Evolutionary conservation across 2,329 filamentous ascomycete species (phyloP).

Genomic region (Orbilia blumenaviensis): DNA sequence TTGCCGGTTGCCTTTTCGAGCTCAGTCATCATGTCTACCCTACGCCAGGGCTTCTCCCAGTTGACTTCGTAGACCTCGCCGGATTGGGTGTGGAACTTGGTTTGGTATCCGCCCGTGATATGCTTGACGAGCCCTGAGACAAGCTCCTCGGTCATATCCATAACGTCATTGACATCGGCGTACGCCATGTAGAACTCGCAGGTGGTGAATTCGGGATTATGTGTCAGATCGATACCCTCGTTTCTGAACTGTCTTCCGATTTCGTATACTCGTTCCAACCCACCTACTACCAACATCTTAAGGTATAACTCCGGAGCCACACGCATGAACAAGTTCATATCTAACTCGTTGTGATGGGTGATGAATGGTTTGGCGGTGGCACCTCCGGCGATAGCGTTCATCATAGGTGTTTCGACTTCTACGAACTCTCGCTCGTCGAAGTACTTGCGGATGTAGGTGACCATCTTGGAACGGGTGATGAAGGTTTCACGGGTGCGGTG

Average conservation of each 20-base stretch:
- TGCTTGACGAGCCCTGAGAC: conserved; percentile 89
- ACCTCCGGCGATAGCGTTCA: conserved; percentile 94
- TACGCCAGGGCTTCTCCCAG: conserved; percentile 93
- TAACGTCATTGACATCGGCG: conserved; percentile 88
- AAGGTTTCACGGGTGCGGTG: conserved; percentile 84
- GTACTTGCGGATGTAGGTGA: conserved; percentile 86
- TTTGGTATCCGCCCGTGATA: conserved; percentile 83
- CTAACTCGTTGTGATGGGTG: conserved; percentile 93
- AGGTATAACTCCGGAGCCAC: conserved; percentile 95
- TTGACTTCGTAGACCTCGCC: conserved; percentile 91
- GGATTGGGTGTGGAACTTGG: conserved; percentile 79
- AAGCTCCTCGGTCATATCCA: conserved; percentile 91
- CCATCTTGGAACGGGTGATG: conserved; percentile 84
- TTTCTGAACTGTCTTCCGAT: conserved; percentile 96
- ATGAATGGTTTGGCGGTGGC: conserved; percentile 94
- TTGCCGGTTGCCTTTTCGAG: conserved; percentile 89
- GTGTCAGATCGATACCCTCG: conserved; percentile 87
- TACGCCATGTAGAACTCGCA: conserved; percentile 98
- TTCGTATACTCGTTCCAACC: conserved; percentile 93
- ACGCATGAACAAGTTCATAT: conserved; percentile 94
- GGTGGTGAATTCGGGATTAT: conserved; percentile 98
- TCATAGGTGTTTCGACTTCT: conserved; percentile 96
- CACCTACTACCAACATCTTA: conserved; percentile 95
- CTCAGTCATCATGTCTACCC: conserved; percentile 93
- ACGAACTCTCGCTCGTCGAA: conserved; percentile 88